Evolutionary conservation across 441 rosid genomes (phyloP), one percentile per base, ranked within the genome.

Genomic region (Arabidopsis hybrid): DNA sequence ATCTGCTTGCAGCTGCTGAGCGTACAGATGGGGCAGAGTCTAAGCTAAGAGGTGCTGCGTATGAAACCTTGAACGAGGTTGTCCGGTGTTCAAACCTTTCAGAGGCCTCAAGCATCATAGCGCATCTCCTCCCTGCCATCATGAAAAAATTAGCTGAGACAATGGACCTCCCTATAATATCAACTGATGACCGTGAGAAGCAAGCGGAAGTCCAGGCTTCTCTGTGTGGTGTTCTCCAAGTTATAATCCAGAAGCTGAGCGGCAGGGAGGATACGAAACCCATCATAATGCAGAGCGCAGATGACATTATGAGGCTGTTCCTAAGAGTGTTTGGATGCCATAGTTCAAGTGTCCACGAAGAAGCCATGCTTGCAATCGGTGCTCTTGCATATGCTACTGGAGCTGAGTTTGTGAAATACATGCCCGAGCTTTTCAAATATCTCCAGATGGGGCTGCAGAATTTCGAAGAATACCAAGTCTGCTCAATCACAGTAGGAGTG

Each of bases 311-410:
- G 99, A 17, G 86, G 53, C 72, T 92, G 65, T 88, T 92, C 82
- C 92, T 95, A 42, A 84, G 84, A 80, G 98, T 95, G 64, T 86
- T 95, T 79, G 87, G 87, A 65, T 89, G 96, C 71, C 89, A 86
- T 74, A 91, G 93, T 77, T 92, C 98, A 76, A 94, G 95, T n/a
- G 97, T 91, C 63, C 97, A 92, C 16, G 97, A 94, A 82, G 99
- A 94, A 84, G 98, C 97, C 56, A 91, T 95, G 96, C 97, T 92
- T 55, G 99, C 97, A 34, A 91, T 95, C 11, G 99, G 99, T 70
- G 92, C 97, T 6, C 89, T 95, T 51, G 97, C 97, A 49, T 87
- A 92, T 77, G 97, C 94, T 9, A 81, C 89, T 61, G 97, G 97
- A 60, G 43, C 92, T 10, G 89, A 86, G 74, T 95, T 95, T 69